Percentiles rank a stretch among this genome's conserved stretches.
Conservation (phyloP, 2,329 filamentous ascomycete species). For the Penicillium sp. region DNA sequence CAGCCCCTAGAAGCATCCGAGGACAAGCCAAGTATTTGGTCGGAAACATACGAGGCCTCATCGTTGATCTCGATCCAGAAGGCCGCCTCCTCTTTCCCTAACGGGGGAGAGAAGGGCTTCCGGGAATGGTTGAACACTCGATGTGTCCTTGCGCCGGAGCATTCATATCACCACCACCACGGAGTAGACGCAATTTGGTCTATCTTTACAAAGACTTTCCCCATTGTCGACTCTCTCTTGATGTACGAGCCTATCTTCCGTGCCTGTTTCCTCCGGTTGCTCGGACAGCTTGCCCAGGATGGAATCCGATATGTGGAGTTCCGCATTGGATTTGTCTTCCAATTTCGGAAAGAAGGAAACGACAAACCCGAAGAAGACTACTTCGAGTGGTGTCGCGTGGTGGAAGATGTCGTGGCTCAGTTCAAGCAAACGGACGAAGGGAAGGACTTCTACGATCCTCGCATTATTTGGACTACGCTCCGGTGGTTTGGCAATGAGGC, state of each 20-base stretch:
- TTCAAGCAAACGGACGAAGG: slow-evolving; percentile 73
- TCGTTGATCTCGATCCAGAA: slow-evolving; percentile 57
- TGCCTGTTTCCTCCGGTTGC: slow-evolving; percentile 67
- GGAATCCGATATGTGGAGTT: slow-evolving; percentile 84
- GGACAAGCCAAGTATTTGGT: slow-evolving; percentile 61
- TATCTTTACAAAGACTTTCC: slow-evolving; percentile 75
- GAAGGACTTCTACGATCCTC: slow-evolving; percentile 75
- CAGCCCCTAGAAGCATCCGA: slow-evolving; percentile 45
- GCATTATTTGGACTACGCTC: slow-evolving; percentile 80
- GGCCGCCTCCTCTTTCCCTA: slow-evolving; percentile 72
- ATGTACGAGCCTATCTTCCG: slow-evolving; percentile 91
- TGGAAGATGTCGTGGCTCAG: slow-evolving; percentile 72
- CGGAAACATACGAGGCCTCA: slow-evolving; percentile 57
- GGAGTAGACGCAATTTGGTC: slow-evolving; percentile 81
- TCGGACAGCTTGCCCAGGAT: slow-evolving; percentile 71
- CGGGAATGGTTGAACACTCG: slow-evolving; percentile 72
- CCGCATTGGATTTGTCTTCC: slow-evolving; percentile 68
- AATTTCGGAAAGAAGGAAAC: slow-evolving; percentile 64
- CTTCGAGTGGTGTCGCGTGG: slow-evolving; percentile 65
- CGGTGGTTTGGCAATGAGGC: slow-evolving; percentile 62
- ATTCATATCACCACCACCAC: slow-evolving; percentile 76
- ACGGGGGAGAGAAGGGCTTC: slow-evolving; percentile 69
- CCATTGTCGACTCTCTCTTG: slow-evolving; percentile 69
- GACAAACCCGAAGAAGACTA: slow-evolving; percentile 68
- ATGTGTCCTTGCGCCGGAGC: slow-evolving; percentile 67